Percentiles rank a stretch among this genome's conserved stretches.
These are phyloP conservation scores for Corrigiola litoralis DNA, from an alignment of 179 eudicot genomes.

Conservation along the genomic window DNA sequence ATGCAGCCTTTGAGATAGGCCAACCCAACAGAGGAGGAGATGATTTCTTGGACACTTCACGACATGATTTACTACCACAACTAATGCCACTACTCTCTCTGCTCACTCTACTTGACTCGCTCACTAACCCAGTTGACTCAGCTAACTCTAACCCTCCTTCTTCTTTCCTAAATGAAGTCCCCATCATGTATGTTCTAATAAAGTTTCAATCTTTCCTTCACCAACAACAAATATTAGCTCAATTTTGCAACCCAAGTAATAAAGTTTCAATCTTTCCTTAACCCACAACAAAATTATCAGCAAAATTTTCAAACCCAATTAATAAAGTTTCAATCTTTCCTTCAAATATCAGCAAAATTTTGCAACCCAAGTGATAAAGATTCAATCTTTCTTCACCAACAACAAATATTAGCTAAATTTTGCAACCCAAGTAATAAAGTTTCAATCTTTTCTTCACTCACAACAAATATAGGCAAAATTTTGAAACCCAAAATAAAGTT, in stretches of 20 bases:
- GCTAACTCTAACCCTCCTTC: conserved; percentile 19
- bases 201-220: neutral
- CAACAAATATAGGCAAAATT: too few relatives aligned
- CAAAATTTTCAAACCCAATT: conserved; percentile 17
- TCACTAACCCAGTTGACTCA: conserved; percentile 23
- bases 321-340: neutral
- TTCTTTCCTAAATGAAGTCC: conserved; percentile 25
- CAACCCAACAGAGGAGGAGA: conserved; percentile 53
- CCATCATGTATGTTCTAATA: conserved; percentile 34
- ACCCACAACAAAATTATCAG: neutral
- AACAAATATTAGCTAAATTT: neutral
- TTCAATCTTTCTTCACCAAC: neutral
- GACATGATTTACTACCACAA: conserved; percentile 35
- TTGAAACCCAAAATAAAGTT: neutral
- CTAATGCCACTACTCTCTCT: conserved; percentile 23
- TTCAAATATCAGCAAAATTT: neutral
- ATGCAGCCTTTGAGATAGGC: conserved; percentile 55
- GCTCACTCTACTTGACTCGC: conserved; percentile 25
- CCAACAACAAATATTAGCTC: neutral
- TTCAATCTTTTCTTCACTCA: neutral
- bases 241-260: conserved; percentile 9
- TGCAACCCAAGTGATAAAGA: conserved; percentile 15
- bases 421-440: conserved; percentile 14
- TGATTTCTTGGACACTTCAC: conserved; percentile 19
- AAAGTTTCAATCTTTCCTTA: conserved; percentile 4